phyloP scores from a whole-genome alignment of 371 early-diverging fungal species.

The Entomophthora muscae region DNA sequence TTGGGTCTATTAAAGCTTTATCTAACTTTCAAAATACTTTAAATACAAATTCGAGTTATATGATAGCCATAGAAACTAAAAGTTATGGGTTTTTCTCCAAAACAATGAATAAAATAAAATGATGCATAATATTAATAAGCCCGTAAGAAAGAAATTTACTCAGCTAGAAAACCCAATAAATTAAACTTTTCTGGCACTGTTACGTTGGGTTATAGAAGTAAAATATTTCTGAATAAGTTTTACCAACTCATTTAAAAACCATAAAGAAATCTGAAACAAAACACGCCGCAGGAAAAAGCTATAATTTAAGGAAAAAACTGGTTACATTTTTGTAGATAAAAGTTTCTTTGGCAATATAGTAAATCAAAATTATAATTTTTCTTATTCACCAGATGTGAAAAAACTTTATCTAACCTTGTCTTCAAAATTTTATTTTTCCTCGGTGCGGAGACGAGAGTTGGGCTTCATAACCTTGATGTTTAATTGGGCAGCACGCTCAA shows the following conservation, averaged over 20 bases:
- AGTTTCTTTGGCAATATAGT: background rate
- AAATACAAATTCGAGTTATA: background rate
- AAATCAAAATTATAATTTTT: background rate
- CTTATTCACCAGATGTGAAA: no score
- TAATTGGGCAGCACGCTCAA: conserved; percentile 94
- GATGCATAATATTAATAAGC: background rate
- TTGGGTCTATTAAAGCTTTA: background rate
- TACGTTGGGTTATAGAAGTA: no score
- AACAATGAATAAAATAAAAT: background rate
- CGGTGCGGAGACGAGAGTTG: conserved; percentile 84
- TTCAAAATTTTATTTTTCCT: conserved; percentile 21
- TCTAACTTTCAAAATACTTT: background rate
- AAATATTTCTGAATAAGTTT: no score
- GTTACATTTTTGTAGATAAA: background rate
- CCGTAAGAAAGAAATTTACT: background rate
- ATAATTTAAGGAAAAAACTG: background rate
- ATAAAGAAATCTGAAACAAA: no score
- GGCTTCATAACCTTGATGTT: conserved; percentile 97
- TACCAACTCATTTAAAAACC: no score
- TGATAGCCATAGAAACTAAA: background rate
- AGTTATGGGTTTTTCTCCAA: background rate
- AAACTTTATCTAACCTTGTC: no score
- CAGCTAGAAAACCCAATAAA: no score
- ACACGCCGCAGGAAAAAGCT: no score
- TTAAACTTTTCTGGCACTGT: no score